Percentiles rank a stretch among this genome's conserved stretches.
Conservation (phyloP, 2,329 filamentous ascomycete genomes). For the Setomelanomma holmii region DNA sequence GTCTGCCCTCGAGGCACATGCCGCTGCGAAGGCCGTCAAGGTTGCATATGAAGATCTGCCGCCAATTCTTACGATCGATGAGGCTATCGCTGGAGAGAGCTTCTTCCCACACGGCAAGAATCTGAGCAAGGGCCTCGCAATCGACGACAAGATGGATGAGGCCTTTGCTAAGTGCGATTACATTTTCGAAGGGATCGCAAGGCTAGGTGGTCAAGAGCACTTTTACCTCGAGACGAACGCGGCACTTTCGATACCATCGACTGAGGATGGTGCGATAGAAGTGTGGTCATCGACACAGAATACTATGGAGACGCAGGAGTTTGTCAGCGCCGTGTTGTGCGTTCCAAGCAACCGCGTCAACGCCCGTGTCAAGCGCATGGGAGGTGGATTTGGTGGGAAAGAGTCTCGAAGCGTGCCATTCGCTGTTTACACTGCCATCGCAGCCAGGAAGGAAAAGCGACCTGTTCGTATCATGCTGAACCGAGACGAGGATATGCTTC, state of each 20-base stretch:
- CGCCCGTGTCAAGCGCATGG: conserved; percentile 86
- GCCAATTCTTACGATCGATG: conserved; percentile 88
- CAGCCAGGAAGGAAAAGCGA: conserved; percentile 80
- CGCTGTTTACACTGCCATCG: conserved; percentile 80
- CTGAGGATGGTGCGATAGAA: conserved; percentile 92
- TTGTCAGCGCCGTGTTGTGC: conserved; percentile 80
- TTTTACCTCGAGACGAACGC: conserved; percentile 96
- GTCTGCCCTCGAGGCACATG: conserved; percentile 75
- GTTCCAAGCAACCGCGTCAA: conserved; percentile 89
- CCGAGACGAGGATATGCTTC: conserved; percentile 91
- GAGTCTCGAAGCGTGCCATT: conserved; percentile 86
- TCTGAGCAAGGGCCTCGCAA: conserved; percentile 74
- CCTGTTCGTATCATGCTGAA: conserved; percentile 94
- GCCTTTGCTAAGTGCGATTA: conserved; percentile 80
- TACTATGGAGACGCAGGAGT: conserved; percentile 57
- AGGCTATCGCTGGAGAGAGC: conserved; percentile 86
- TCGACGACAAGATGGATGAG: conserved; percentile 64
- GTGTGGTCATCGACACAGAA: conserved; percentile 64
- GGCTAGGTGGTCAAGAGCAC: conserved; percentile 95
- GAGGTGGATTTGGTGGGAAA: conserved; percentile 93
- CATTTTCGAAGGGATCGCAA: conserved; percentile 79
- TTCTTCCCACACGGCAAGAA: conserved; percentile 81
- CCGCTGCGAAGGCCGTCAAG: conserved; percentile 81
- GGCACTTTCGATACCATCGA: conserved; percentile 81
- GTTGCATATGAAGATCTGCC: conserved; percentile 89